phyloP scores from a whole-genome alignment of 768 basidiomycete genomes.

The Pleurotus tuoliensis region DNA sequence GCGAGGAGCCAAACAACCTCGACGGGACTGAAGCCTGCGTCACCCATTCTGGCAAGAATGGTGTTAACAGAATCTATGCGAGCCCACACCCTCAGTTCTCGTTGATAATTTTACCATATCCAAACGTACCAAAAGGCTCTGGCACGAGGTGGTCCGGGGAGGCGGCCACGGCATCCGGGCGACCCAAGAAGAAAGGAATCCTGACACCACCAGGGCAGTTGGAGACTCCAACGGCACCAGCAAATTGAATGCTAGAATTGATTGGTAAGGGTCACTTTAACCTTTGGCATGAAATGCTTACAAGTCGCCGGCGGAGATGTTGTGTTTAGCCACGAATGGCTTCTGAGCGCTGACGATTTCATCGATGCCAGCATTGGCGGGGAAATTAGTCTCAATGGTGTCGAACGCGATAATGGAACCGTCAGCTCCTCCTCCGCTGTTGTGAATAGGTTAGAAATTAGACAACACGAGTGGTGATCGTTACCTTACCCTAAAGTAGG shows the following conservation, averaged over 20 bases:
- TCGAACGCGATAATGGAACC: constrained; percentile 46
- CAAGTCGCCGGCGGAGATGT: constrained; percentile 44
- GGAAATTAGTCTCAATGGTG: constrained; percentile 36
- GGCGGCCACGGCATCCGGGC: constrained; percentile 27
- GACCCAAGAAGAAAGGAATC: constrained; percentile 35
- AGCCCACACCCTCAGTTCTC: too few species aligned
- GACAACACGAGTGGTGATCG: too few species aligned
- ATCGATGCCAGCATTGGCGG: constrained; percentile 40
- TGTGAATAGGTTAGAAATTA: too few species aligned
- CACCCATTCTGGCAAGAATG: constrained; percentile 20
- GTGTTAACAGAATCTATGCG: neutral
- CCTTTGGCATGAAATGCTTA: constrained; percentile 17
- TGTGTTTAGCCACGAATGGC: constrained; percentile 29
- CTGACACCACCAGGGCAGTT: constrained; percentile 44
- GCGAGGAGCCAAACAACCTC: constrained; percentile 36
- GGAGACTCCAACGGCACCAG: constrained; percentile 37
- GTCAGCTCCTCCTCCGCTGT: constrained; percentile 42
- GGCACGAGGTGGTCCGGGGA: constrained; percentile 27
- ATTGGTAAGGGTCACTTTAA: neutral
- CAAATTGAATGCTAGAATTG: constrained; percentile 37
- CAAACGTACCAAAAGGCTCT: constrained; percentile 19
- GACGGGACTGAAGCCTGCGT: constrained; percentile 30
- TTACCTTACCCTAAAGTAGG: constrained; percentile 22
- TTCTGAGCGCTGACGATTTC: constrained; percentile 34
- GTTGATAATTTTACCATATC: too few species aligned